Conservation (phyloP, 257 asterid genomes). For the Prunella vulgaris region DNA sequence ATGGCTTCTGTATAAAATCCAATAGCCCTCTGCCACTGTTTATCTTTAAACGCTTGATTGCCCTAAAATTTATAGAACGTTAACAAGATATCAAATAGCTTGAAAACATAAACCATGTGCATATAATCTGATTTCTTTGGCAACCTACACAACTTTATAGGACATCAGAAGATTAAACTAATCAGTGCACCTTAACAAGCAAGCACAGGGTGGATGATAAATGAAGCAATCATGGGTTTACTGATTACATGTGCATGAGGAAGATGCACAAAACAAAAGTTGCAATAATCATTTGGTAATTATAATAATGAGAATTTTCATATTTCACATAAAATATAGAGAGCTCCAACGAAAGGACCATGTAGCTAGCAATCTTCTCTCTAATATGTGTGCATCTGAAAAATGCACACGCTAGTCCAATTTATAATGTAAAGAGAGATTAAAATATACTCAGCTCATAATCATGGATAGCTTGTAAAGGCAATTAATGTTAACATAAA, state of each 20-base stretch:
- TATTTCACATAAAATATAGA: neutral
- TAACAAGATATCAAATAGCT: slow-evolving; percentile 5
- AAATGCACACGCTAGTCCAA: neutral
- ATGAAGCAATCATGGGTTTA: neutral
- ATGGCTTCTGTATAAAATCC: slow-evolving; percentile 90
- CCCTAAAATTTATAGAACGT: slow-evolving; percentile 40
- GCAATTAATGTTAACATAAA: neutral
- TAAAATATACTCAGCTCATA: neutral
- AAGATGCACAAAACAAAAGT: neutral
- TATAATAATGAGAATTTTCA: neutral
- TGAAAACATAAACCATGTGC: neutral
- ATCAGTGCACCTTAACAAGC: slow-evolving; percentile 10
- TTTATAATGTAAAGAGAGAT: neutral
- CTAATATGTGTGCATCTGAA: neutral
- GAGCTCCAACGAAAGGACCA: neutral
- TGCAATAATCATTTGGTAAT: neutral
- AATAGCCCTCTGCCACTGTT: slow-evolving; percentile 82
- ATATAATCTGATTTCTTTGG: neutral
- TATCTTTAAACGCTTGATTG: slow-evolving; percentile 90
- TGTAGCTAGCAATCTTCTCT: neutral
- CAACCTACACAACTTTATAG: neutral
- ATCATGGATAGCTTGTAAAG: neutral
- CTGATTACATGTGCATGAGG: too few species aligned
- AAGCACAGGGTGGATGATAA: slow-evolving; percentile 1
- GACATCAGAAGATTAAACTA: neutral